Evolutionary conservation across 2,329 filamentous ascomycete species (phyloP).

Genomic region (Cladosporium sp.): DNA sequence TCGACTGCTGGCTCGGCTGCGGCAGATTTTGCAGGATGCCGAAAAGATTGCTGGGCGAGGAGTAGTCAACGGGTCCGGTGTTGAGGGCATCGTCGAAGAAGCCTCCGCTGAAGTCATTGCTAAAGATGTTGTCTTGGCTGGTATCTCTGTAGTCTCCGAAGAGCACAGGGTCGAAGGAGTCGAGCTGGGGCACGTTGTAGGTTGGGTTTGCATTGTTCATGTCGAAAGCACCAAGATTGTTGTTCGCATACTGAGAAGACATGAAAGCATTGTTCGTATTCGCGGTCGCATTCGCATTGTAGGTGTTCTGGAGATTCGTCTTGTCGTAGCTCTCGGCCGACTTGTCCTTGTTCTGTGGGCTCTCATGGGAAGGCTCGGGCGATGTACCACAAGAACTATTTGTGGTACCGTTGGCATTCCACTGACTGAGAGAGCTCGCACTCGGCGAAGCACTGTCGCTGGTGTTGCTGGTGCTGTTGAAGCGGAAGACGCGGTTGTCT

Average conservation of each 20-base stretch:
- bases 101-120: constrained; percentile 67
- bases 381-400: constrained; percentile 68
- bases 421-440: constrained; percentile 46
- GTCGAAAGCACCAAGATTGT: constrained; percentile 12
- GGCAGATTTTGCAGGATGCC: constrained; percentile 38
- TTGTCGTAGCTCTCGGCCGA: constrained; percentile 12
- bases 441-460: constrained; percentile 47
- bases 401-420: constrained; percentile 49
- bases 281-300: constrained; percentile 1
- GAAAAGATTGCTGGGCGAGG: constrained; percentile 69
- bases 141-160: constrained; percentile 91
- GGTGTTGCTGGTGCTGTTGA: constrained; percentile 41
- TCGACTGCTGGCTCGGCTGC: not conserved
- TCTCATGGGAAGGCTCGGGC: constrained; percentile 68
- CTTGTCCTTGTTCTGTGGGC: constrained; percentile 52
- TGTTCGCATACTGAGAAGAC: constrained; percentile 4
- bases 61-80: constrained; percentile 53
- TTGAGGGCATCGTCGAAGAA: constrained; percentile 59
- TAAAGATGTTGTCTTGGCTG: constrained; percentile 69
- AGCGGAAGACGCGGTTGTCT: constrained; percentile 43
- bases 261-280: constrained; percentile 5
- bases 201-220: constrained; percentile 19
- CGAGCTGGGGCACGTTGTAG: constrained; percentile 39
- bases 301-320: constrained; percentile 3
- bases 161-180: constrained; percentile 81